A percentile compares a stretch with the other conserved stretches of the same genome.
These are phyloP conservation scores for Sporopachydermia cereana DNA, from an alignment of 1,139 yeast genomes.

Conservation along the genomic window DNA sequence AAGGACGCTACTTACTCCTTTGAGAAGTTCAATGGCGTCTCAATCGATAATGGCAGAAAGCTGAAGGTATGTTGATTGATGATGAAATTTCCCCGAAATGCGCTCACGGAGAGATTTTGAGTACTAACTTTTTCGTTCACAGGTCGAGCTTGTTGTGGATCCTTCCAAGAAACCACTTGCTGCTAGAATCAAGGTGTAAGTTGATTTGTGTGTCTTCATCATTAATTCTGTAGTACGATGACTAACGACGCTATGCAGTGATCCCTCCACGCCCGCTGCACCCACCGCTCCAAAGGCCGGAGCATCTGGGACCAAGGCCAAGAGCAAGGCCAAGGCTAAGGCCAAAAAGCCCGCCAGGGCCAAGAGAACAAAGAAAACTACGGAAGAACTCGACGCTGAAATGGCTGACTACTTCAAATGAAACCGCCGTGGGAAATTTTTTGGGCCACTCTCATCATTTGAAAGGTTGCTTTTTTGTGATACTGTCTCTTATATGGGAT, in stretches of 20 bases:
- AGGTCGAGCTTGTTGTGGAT: constrained; percentile 75
- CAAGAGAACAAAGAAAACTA: constrained; percentile 56
- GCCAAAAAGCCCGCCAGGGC: constrained; percentile 27
- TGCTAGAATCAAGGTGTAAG: constrained; percentile 41
- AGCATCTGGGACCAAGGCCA: constrained; percentile 18
- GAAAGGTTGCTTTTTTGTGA: no score
- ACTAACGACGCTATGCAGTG: constrained; percentile 6
- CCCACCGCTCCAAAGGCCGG: constrained; percentile 20
- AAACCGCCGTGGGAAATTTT: no score
- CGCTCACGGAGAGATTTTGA: no score
- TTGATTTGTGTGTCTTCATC: constrained; percentile 17
- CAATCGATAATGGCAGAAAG: constrained; percentile 81
- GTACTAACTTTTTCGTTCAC: constrained; percentile 9
- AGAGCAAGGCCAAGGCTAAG: constrained; percentile 18
- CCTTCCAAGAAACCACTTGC: constrained; percentile 71
- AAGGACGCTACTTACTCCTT: constrained; percentile 70
- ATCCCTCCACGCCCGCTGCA: constrained; percentile 10
- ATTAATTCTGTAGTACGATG: no score
- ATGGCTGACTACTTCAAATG: constrained; percentile 77
- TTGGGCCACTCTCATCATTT: no score
- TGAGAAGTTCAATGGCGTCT: constrained; percentile 80
- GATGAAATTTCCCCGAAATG: not conserved
- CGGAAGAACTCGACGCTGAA: constrained; percentile 87
- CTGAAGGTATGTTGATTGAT: constrained; percentile 34
- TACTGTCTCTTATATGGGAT: no score